phyloP scores from a whole-genome alignment of 371 early-diverging fungal genomes.

The Mucor circinelloides region DNA sequence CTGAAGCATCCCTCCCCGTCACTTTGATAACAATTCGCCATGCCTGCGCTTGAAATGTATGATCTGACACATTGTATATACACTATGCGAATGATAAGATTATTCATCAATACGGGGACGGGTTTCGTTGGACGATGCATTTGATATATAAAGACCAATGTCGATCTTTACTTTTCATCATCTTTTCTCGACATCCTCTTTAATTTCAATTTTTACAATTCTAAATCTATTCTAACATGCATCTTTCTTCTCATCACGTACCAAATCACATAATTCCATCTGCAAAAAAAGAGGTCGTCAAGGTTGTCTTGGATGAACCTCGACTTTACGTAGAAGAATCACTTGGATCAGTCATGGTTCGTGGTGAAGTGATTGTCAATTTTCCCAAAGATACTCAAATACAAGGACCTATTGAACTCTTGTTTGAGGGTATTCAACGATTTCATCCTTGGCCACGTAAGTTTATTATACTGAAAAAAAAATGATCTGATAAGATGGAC shows the following conservation, averaged over 20 bases:
- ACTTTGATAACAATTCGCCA: not conserved
- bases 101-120: conserved; percentile 6
- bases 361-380: conserved; percentile 46
- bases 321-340: conserved; percentile 38
- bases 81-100: not conserved
- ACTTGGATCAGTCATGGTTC: conserved; percentile 36
- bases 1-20: not conserved
- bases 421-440: conserved; percentile 46
- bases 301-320: conserved; percentile 40
- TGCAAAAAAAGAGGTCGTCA: conserved; percentile 22
- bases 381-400: conserved; percentile 40
- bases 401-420: conserved; percentile 43
- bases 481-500: not conserved
- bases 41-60: not conserved
- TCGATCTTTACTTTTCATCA: not conserved
- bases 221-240: not conserved
- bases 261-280: not conserved
- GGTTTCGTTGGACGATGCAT: not conserved
- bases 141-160: not conserved
- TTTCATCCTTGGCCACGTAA: conserved; percentile 44
- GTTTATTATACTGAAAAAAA: not conserved
- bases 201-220: not conserved
- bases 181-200: not conserved
- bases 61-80: not conserved
- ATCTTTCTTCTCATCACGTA: not conserved